These are phyloP conservation scores for Dactylonectria estremocensis DNA, from an alignment of 2,329 filamentous ascomycete genomes.

Conservation along the genomic window DNA sequence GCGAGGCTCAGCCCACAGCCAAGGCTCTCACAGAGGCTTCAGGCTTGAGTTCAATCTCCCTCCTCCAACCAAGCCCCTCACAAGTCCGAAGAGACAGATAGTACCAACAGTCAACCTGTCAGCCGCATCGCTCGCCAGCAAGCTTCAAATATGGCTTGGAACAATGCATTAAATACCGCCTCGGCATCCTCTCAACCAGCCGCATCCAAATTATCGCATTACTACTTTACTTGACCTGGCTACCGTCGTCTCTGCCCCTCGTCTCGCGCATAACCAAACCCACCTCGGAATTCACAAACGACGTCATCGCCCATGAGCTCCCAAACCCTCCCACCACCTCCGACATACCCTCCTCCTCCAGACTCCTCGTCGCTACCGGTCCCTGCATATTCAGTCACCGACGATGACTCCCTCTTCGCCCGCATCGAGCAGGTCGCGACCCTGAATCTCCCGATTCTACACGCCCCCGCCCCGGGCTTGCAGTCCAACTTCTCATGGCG, in stretches of 20 bases:
- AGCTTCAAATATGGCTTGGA: neutral
- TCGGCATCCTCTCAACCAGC: neutral
- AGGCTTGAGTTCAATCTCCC: neutral
- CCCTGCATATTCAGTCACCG: constrained; percentile 37
- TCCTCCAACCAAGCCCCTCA: neutral
- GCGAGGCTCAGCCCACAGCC: neutral
- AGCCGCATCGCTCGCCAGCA: neutral
- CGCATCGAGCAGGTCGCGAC: constrained; percentile 39
- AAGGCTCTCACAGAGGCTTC: neutral
- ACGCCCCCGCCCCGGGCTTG: constrained; percentile 9
- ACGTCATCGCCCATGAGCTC: constrained; percentile 8
- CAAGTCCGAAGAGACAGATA: neutral
- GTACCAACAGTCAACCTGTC: neutral
- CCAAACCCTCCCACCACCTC: constrained; percentile 20
- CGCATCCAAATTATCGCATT: neutral
- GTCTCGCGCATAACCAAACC: neutral
- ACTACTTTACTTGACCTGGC: neutral
- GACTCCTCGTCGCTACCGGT: constrained; percentile 15
- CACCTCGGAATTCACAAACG: neutral
- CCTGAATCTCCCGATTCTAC: constrained; percentile 42
- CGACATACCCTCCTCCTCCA: constrained; percentile 4
- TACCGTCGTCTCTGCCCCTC: neutral
- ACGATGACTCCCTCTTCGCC: constrained; percentile 38
- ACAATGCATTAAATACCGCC: neutral
- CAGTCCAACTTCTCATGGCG: neutral